A percentile compares a stretch with the other conserved stretches of the same genome.
These are phyloP conservation scores for Chaetoceros tenuissimus DNA, from an alignment of 108 stramenopile species.

Conservation along the genomic window DNA sequence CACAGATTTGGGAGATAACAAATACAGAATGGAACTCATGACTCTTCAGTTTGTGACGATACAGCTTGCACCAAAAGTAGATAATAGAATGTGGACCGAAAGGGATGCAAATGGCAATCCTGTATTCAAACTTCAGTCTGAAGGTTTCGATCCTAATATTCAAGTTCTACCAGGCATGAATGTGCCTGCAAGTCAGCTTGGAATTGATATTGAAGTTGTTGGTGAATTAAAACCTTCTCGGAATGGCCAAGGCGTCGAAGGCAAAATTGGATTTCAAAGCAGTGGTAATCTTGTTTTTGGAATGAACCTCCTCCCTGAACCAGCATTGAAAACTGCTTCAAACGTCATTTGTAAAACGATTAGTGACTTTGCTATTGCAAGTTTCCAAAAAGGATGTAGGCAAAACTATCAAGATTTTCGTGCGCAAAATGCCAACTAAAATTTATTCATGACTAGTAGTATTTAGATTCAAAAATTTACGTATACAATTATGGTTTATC, in stretches of 20 bases:
- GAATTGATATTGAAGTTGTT: slow-evolving; percentile 63
- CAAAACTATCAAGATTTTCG: slow-evolving; percentile 37
- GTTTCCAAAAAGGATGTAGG: slow-evolving; percentile 54
- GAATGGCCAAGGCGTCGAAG: slow-evolving; percentile 60
- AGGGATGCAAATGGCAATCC: slow-evolving; percentile 9
- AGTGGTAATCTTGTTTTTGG: slow-evolving; percentile 51
- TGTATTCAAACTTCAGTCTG: slow-evolving; percentile 53
- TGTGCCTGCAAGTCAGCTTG: slow-evolving; percentile 35
- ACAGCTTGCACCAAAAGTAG: slow-evolving; percentile 57
- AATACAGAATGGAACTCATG: slow-evolving; percentile 67
- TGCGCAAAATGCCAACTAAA: no score
- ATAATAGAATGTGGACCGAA: slow-evolving; percentile 65
- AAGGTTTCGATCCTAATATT: slow-evolving; percentile 70
- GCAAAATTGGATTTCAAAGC: slow-evolving; percentile 59
- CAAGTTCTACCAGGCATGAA: slow-evolving; percentile 57
- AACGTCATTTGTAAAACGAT: slow-evolving; percentile 59
- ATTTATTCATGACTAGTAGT: no score
- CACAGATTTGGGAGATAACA: slow-evolving; percentile 28
- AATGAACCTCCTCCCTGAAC: slow-evolving; percentile 54
- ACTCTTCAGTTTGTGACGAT: slow-evolving; percentile 74
- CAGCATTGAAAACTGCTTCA: slow-evolving; percentile 37
- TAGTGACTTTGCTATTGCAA: slow-evolving; percentile 47
- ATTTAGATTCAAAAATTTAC: no score
- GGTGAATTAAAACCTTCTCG: slow-evolving; percentile 53
- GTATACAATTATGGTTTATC: no score